A percentile compares a stretch with the other conserved stretches of the same genome.
These are phyloP conservation scores for Scedosporium boydii DNA, from an alignment of 2,329 filamentous ascomycete species.

Conservation along the genomic window DNA sequence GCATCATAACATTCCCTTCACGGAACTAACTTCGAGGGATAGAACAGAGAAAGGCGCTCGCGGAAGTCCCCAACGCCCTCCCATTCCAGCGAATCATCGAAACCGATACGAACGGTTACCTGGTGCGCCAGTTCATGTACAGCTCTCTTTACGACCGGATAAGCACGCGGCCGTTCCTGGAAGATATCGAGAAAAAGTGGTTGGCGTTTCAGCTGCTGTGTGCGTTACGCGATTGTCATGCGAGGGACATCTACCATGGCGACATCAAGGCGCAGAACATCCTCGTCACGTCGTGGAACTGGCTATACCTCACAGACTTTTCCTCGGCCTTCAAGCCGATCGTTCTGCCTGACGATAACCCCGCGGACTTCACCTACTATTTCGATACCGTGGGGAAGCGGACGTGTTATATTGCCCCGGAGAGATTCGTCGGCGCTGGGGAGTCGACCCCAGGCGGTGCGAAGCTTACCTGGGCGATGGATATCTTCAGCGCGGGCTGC, in stretches of 20 bases:
- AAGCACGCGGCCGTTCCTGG: constrained; percentile 90
- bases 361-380: constrained; percentile 94
- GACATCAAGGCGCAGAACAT: constrained; percentile 99
- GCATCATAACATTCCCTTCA: no score
- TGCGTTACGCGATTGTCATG: constrained; percentile 83
- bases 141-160: constrained; percentile 95
- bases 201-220: constrained; percentile 91
- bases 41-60: constrained; percentile 73
- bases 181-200: constrained; percentile 99
- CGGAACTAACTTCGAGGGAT: constrained; percentile 8
- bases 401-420: constrained; percentile 91
- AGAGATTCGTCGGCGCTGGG: constrained; percentile 71
- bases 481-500: constrained; percentile 93
- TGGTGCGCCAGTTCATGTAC: constrained; percentile 91
- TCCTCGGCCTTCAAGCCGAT: constrained; percentile 92
- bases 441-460: constrained; percentile 51
- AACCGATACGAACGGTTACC: constrained; percentile 81
- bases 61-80: constrained; percentile 82
- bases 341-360: constrained; percentile 90
- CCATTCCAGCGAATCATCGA: constrained; percentile 86
- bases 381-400: constrained; percentile 88
- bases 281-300: constrained; percentile 97
- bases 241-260: constrained; percentile 82
- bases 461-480: constrained; percentile 84
- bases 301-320: constrained; percentile 97